phyloP scores from a whole-genome alignment of 192 early-diverging fungal genomes.

The Coemansia sp. region DNA sequence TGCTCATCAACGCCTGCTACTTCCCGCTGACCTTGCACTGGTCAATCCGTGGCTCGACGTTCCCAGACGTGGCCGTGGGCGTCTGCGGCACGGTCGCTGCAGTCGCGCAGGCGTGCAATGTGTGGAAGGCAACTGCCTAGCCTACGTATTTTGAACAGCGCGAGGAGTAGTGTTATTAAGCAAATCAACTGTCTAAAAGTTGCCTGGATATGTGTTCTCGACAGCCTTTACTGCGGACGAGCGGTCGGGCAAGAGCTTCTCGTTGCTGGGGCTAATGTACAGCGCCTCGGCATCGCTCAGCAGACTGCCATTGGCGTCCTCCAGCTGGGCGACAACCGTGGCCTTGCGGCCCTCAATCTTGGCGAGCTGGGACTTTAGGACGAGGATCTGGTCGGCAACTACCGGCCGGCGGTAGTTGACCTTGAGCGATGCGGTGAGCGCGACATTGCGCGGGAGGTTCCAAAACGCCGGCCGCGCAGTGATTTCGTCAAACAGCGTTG shows the following conservation, averaged over 20 bases:
- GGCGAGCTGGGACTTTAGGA: conserved; percentile 52
- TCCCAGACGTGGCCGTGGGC: conserved; percentile 92
- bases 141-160: conserved; percentile 4
- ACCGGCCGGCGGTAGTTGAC: conserved; percentile 72
- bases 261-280: conserved; percentile 60
- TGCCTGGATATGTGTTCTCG: conserved; percentile 39
- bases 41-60: conserved; percentile 77
- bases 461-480: conserved; percentile 57
- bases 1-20: conserved; percentile 89
- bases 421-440: conserved; percentile 73
- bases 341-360: conserved; percentile 69
- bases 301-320: conserved; percentile 57
- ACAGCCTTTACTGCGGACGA: conserved; percentile 17
- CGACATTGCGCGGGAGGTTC: conserved; percentile 64
- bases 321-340: conserved; percentile 59
- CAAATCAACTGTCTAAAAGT: conserved; percentile 17
- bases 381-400: conserved; percentile 59
- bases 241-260: conserved; percentile 26
- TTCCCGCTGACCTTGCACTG: conserved; percentile 89
- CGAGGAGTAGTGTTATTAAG: neutral
- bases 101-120: conserved; percentile 72
- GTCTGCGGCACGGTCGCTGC: conserved; percentile 93
- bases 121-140: conserved; percentile 74
- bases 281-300: conserved; percentile 65
- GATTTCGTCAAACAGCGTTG: conserved; percentile 70